These are phyloP conservation scores for Adansonia digitata DNA, from an alignment of 345 rosid species.

Conservation along the genomic window DNA sequence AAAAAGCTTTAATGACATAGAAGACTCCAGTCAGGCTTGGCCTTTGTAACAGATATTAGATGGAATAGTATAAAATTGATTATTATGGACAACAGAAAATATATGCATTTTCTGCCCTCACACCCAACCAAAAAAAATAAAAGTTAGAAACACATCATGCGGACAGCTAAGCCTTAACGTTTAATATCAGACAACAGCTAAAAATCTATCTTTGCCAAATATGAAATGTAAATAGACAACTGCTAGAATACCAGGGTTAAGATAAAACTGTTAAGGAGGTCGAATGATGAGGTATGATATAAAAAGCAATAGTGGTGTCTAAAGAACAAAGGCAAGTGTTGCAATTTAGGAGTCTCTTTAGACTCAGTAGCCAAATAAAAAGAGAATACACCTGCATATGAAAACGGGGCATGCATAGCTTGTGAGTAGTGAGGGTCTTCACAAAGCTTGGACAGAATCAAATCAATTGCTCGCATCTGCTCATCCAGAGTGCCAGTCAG, in stretches of 20 bases:
- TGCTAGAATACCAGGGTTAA: neutral
- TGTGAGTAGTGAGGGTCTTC: conserved; percentile 89
- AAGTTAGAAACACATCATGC: no score
- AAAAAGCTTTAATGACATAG: neutral
- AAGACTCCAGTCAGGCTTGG: neutral
- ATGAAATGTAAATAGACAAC: neutral
- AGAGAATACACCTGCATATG: conserved; percentile 71
- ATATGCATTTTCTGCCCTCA: no score
- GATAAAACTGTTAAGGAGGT: neutral
- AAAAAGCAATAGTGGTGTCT: neutral
- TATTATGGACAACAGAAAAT: neutral
- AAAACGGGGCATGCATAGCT: conserved; percentile 73
- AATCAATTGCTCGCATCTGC: conserved; percentile 87
- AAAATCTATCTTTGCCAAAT: neutral
- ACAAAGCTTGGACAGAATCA: conserved; percentile 74
- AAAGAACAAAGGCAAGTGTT: neutral
- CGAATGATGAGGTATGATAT: neutral
- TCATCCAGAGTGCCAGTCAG: conserved; percentile 79
- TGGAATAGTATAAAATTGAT: neutral
- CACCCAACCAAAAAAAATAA: no score
- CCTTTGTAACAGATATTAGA: neutral
- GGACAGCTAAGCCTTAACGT: neutral
- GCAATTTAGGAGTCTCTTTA: neutral
- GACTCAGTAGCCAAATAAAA: conserved; percentile 4
- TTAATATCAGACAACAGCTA: neutral